A percentile compares a stretch with the other conserved stretches of the same genome.
phyloP scores from a whole-genome alignment of 805 yeast genomes.

The Saccharomycopsis sp. region DNA sequence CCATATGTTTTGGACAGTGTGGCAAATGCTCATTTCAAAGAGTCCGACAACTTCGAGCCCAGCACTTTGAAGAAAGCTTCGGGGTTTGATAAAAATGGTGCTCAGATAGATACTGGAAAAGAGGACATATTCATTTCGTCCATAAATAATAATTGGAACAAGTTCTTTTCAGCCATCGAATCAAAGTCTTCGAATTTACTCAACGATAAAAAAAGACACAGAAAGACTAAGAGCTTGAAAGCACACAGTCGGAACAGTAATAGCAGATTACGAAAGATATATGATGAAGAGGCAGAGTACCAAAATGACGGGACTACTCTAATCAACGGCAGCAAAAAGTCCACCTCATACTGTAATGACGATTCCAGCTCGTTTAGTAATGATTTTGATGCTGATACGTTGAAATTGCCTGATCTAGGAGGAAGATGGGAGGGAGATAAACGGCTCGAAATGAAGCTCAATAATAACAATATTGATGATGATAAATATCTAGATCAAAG shows the following conservation, averaged over 20 bases:
- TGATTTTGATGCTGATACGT: background rate
- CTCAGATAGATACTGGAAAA: background rate
- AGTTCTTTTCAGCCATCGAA: slow-evolving; percentile 41
- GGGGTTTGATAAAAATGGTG: background rate
- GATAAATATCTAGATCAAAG: slow-evolving; percentile 16
- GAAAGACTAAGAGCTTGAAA: background rate
- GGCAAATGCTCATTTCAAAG: slow-evolving; percentile 24
- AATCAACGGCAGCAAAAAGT: background rate
- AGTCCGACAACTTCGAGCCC: slow-evolving; percentile 13
- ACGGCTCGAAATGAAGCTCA: slow-evolving; percentile 48
- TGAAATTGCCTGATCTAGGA: slow-evolving; percentile 36
- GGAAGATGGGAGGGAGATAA: slow-evolving; percentile 69
- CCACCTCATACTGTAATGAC: background rate
- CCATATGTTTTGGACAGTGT: slow-evolving; percentile 58
- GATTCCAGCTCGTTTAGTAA: background rate
- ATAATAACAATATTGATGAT: slow-evolving; percentile 24
- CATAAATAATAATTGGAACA: slow-evolving; percentile 43
- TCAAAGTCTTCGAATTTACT: slow-evolving; percentile 32
- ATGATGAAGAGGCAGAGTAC: background rate
- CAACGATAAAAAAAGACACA: slow-evolving; percentile 1
- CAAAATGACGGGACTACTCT: background rate
- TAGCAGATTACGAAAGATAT: background rate
- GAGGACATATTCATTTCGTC: slow-evolving; percentile 32
- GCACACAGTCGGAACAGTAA: background rate
- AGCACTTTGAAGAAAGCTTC: background rate